Percentiles rank a stretch among this genome's conserved stretches.
phyloP scores from a whole-genome alignment of 768 basidiomycete species.

The Rhodosporidiobolus sp. region DNA sequence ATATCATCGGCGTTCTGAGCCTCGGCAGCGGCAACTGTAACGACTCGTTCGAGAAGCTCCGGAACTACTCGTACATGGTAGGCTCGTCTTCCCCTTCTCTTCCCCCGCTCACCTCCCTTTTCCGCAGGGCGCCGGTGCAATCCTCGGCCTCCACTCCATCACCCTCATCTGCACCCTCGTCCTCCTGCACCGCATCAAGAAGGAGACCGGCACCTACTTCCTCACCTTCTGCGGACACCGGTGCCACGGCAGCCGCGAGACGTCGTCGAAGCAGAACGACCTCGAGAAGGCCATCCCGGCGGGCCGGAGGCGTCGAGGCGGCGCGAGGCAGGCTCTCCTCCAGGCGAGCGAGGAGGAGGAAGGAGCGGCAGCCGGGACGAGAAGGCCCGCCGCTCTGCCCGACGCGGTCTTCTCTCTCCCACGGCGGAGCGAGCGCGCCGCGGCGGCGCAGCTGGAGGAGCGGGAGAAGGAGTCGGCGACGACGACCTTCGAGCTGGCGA shows the following conservation, averaged over 20 bases:
- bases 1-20: background rate
- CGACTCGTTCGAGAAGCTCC: background rate
- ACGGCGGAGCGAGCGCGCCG: background rate
- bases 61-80: background rate
- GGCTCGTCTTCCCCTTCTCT: background rate
- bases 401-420: background rate
- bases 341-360: background rate
- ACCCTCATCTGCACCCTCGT: conserved; percentile 22
- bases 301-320: background rate
- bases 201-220: conserved; percentile 9
- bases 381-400: background rate
- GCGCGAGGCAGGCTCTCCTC: background rate
- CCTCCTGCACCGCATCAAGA: conserved; percentile 14
- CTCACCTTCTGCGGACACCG: conserved; percentile 23
- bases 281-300: conserved; percentile 11
- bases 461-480: background rate
- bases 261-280: background rate
- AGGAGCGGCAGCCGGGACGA: background rate
- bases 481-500: background rate
- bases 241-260: background rate
- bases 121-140: conserved; percentile 3
- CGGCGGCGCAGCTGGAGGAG: background rate
- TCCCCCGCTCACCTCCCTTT: background rate
- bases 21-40: conserved; percentile 13
- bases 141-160: conserved; percentile 9